A percentile compares a stretch with the other conserved stretches of the same genome.
These are phyloP conservation scores for Typha latifolia DNA, from an alignment of 176 grass and related monocot species.

Conservation along the genomic window DNA sequence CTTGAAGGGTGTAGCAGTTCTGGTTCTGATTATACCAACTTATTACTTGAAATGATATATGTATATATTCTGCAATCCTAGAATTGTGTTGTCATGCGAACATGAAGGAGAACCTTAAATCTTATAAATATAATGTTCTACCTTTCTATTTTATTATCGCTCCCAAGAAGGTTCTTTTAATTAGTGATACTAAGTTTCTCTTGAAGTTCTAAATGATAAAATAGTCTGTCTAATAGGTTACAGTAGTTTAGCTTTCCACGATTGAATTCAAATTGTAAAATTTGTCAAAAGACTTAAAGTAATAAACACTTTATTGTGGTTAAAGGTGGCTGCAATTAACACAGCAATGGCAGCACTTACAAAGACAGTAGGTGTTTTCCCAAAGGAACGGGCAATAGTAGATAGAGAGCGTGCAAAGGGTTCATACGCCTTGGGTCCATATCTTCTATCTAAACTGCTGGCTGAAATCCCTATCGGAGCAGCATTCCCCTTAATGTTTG, in stretches of 20 bases:
- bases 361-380: constrained; percentile 92
- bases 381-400: constrained; percentile 88
- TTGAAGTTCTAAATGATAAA: neutral
- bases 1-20: too few species aligned
- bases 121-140: too few species aligned
- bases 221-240: neutral
- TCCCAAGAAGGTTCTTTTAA: neutral
- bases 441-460: constrained; percentile 92
- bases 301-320: constrained; percentile 8
- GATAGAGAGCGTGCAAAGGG: constrained; percentile 85
- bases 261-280: neutral
- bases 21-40: too few species aligned
- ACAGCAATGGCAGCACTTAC: constrained; percentile 97
- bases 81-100: too few species aligned
- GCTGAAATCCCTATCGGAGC: constrained; percentile 84
- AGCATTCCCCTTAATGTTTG: constrained; percentile 85
- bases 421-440: constrained; percentile 71
- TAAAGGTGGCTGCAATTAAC: constrained; percentile 92
- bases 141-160: too few species aligned
- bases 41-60: too few species aligned
- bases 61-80: too few species aligned
- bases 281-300: neutral
- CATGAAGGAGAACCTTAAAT: too few species aligned
- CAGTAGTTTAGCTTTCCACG: neutral
- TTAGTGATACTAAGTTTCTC: neutral